Base-by-base conservation (phyloP, 116 monocot species). In the Cymodocea nodosa region DNA sequence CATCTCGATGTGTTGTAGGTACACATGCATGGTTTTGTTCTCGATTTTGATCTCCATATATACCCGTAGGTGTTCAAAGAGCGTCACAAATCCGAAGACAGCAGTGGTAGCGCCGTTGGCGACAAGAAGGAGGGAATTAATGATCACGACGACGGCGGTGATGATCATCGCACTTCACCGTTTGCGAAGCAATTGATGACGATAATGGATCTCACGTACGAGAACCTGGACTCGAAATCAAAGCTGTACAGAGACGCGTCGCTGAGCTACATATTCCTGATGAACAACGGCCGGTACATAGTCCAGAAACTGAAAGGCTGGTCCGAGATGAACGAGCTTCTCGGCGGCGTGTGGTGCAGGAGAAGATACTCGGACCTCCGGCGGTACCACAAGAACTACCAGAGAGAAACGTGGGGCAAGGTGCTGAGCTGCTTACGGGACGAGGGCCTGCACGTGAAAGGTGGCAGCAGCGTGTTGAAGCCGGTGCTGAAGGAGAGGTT, bases 241-340 rank as follows among this genome's bases (percentile, higher is more conserved):
- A 83, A 74, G 76, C 80, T 89, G 7, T 89, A 89, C 78, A 89
- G 81, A 64, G 85, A 89, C 44, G 36, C 49, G 9, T 71, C 78
- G 0, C 74, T 85, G 54, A 74, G 66, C 69, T 71, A 66, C 77
- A 89, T 89, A 11, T 89, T 89, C 74, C 57, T 89, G 68, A 89
- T 89, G 89, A 89, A 89, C 80, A 89, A 85, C n/a, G 85, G 85
- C 13, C 57, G 89, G 68, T 89, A 89, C 79, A 81, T 83, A n/a
- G 74, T 80, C 56, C 85, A 89, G 75, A 89, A 81, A 69, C 68
- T 84, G 25, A 84, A 73, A 44, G 77, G 74, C 0, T 74, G 80
- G 13, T 52, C 74, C 5, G 81, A 81, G 67, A 76, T 85, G 22
- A 76, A 85, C 16, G 39, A 59, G 59, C 50, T 81, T n/a, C 55